Evolutionary conservation across 768 basidiomycete genomes (phyloP), one percentile per base, ranked within the genome.

Genomic region (Butyriboletus loyo): DNA sequence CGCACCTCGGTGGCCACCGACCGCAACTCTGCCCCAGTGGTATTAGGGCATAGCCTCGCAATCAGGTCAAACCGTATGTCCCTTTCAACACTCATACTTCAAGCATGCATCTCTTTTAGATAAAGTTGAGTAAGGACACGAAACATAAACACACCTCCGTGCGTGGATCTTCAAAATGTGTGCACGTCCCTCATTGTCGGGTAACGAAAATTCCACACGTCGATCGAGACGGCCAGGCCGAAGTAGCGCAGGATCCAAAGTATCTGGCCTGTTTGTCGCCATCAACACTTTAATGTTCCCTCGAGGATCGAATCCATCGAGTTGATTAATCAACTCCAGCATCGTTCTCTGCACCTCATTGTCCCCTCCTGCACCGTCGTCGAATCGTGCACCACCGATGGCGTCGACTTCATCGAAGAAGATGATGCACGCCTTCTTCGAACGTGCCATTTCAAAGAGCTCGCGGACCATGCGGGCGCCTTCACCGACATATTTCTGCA

Each of bases 231-330:
- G 89, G 45, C 97, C 97, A 15, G 97, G 97, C 49, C 97, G 87
- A 46, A 99, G 77, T 32, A 99, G 77, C 7, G 97, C 97, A 53
- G 97, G 97, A 71, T 99, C 97, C 41, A 99, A 82, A 1, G 97
- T 98, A 71, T 99, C 97, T 19, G 97, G 97, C 71, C 96, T 96
- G 76, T 99, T 98, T 7, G 97, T 98, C 28, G 97, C 97, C 97
- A 99, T 99, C 52, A 99, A 79, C 21, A 99, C 96, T 72, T 99
- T 99, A 74, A 99, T 98, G 67, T 98, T 98, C n/a, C 97, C 97
- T 75, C 97, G 75, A 7, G 96, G 88, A 72, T 98, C 97, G 72
- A 99, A 99, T 30, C 97, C 97, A 64, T 99, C 95, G 68, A 99
- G 75, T 71, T 99, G 97, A 69, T 98, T 98, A 66, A 99, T 98